Evolutionary conservation across 306 rosid species (phyloP), one percentile per base, ranked within the genome.

Genomic region (Corylus avellana): DNA sequence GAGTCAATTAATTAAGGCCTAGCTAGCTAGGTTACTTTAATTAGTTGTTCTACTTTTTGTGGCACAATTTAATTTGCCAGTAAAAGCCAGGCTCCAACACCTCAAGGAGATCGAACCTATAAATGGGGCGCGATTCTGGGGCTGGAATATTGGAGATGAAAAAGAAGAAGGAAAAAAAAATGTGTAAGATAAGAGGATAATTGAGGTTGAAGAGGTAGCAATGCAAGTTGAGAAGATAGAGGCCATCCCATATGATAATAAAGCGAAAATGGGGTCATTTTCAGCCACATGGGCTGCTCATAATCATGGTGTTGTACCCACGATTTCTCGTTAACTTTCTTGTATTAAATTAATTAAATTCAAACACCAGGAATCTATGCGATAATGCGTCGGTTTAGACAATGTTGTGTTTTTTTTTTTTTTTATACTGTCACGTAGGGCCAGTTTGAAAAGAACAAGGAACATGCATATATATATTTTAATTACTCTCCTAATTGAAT

Each of bases 221-320:
- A 20, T 32, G 50, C 73, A 53, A 70, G 74, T 77, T 70, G 71
- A 66, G 80, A 83, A 80, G 77, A 81, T 55, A 83, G 51, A 81
- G 50, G 75, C 22, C 70, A 62, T 54, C 46, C 48, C 12, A 54
- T 29, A 82, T 71, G 73, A 75, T 77, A 74, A 25, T 75, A 74
- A 81, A 86, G 82, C 80, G 80, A 80, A 83, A 82, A 72, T 84
- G 75, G 4, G 63, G 73, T 79, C 86, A 77, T 79, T 71, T 82
- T 80, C 84, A 82, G 51, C 75, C 82, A 77, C 86, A 79, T 77
- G 91, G 89, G 80, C 79, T 77, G 67, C 79, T 80, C 62, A 80
- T 73, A 78, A 80, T 77, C 67, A 18, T 32, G 44, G 57, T 66
- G n/a, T 5, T 16, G 64, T 2, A 86, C 73, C 79, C 81, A 74